These are phyloP conservation scores for Umbilicaria muhlenbergii DNA, from an alignment of 495 filamentous ascomycete species.

Conservation along the genomic window DNA sequence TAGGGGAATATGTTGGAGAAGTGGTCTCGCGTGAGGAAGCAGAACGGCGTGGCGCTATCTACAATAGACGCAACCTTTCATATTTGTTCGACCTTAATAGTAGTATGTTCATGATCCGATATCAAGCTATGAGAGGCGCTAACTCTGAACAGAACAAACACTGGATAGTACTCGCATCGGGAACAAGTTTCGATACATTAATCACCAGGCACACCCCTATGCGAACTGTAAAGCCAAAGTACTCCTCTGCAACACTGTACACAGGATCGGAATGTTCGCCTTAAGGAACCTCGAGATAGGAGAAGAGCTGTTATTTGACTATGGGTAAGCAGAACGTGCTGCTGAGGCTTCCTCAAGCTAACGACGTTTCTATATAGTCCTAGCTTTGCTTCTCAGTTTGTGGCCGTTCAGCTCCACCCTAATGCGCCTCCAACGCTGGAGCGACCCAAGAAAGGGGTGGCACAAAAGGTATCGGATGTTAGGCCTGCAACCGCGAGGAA, in stretches of 20 bases:
- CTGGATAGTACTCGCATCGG: conserved; percentile 30
- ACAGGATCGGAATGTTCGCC: conserved; percentile 53
- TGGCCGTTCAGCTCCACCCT: no score
- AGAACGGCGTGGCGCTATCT: conserved; percentile 47
- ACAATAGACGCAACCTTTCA: conserved; percentile 40
- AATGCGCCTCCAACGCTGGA: no score
- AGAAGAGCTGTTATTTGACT: conserved; percentile 59
- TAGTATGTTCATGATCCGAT: conserved; percentile 13
- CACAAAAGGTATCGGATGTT: no score
- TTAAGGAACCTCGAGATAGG: conserved; percentile 40
- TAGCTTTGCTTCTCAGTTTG: no score
- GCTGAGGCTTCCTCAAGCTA: no score
- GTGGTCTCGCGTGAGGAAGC: conserved; percentile 47
- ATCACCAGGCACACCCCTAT: conserved; percentile 35
- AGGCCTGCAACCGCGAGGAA: no score
- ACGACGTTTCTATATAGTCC: no score
- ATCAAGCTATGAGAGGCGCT: not conserved
- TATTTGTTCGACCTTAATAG: conserved; percentile 53
- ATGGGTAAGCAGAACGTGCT: conserved; percentile 27
- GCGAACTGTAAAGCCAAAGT: conserved; percentile 41
- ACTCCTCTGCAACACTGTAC: conserved; percentile 45
- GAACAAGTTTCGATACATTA: conserved; percentile 51
- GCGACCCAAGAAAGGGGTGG: no score
- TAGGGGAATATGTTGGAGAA: conserved; percentile 63
- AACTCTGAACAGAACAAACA: conserved; percentile 16